Base-by-base conservation (phyloP, 306 rosid species). In the Vigna mungo region DNA sequence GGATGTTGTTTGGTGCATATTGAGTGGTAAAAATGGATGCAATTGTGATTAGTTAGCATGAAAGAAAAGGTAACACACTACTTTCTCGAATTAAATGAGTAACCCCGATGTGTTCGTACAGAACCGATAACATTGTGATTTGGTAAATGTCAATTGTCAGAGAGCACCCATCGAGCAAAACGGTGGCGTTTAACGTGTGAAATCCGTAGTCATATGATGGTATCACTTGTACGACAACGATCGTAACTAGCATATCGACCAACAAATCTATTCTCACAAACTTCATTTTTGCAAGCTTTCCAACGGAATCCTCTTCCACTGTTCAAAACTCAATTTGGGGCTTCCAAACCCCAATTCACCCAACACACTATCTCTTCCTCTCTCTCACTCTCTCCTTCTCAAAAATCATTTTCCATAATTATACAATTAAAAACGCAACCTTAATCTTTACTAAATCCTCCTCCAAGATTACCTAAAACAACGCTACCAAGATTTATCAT, bases 151-250 rank as follows among this genome's bases (percentile, higher is more conserved):
- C 44, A 49, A 34, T 27, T 49, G 72, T 44, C 44, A 51, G 11
- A 49, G 2, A 61, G 47, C 49, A 61, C 17, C 46, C 25, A 21
- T 0, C 67, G 2, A 8, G 3, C 23, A 73, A 73, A 3, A 54
- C 54, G 66, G 46, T 72, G 53, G 16, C 68, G 55, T 74, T 74
- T 59, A 34, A 65, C 69, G 49, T 74, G 21, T 61, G 49, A 60
- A 61, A 62, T 18, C 49, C 49, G 9, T 43, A 41, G 60, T 3
- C 52, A 51, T 32, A 13, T 52, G 18, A 55, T 30, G 41, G 48
- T n/a, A 47, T 16, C 10, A 16, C 48, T 63, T 64, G 43, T 21
- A 14, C n/a, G 52, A 72, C 18, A 64, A 65, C 27, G 55, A 76
- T 64, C 54, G 32, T 51, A 65, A 76, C 43, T 36, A 23, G 53